A percentile compares a stretch with the other conserved stretches of the same genome.
phyloP scores from a whole-genome alignment of 495 filamentous ascomycete genomes.

The Oidiodendron maius region DNA sequence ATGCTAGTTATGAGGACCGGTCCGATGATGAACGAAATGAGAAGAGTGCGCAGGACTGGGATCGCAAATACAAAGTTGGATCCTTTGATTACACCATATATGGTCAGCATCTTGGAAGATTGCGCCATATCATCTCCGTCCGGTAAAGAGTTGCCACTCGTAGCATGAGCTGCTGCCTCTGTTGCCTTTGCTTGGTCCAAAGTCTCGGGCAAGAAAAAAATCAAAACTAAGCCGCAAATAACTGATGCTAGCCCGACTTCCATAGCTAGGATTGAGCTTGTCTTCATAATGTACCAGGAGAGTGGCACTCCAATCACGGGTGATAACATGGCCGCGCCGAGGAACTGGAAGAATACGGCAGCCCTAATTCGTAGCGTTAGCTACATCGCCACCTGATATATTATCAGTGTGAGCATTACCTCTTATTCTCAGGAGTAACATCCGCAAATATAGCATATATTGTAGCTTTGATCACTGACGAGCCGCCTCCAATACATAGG shows the following conservation, averaged over 20 bases:
- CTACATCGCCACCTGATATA: neutral
- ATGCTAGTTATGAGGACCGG: neutral
- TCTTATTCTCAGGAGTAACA: slow-evolving; percentile 8
- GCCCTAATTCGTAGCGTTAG: neutral
- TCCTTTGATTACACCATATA: neutral
- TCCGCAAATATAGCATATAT: slow-evolving; percentile 7
- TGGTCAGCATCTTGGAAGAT: neutral
- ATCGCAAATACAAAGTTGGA: slow-evolving; percentile 4
- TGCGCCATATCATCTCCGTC: neutral
- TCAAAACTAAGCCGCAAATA: neutral
- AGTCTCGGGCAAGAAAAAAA: slow-evolving; percentile 1
- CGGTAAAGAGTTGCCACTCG: neutral
- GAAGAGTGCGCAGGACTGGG: neutral
- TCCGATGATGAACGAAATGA: slow-evolving; percentile 3
- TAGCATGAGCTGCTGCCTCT: neutral
- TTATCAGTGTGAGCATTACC: neutral
- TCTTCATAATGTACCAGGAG: slow-evolving; percentile 9
- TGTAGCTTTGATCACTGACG: neutral
- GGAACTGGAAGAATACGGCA: slow-evolving; percentile 1
- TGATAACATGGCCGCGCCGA: neutral
- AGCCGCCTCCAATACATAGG: slow-evolving; percentile 9
- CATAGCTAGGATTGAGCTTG: neutral
- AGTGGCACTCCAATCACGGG: neutral
- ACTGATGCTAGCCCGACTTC: neutral
- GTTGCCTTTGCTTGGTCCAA: neutral